These are phyloP conservation scores for Talaromyces sp. DNA, from an alignment of 2,329 filamentous ascomycete species.

Conservation along the genomic window DNA sequence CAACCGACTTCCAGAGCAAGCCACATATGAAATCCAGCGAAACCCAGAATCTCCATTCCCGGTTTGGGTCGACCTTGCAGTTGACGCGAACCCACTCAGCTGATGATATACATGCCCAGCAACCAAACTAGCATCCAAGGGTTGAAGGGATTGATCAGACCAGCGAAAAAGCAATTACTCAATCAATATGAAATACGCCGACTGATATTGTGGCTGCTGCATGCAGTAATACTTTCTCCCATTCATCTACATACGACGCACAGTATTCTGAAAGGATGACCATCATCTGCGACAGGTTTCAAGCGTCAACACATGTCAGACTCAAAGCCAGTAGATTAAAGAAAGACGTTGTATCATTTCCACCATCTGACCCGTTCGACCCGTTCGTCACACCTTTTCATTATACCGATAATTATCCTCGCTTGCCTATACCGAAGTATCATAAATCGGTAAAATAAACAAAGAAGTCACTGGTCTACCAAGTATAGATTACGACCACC, in stretches of 20 bases:
- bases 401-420: not conserved
- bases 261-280: not conserved
- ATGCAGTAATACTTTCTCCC: not conserved
- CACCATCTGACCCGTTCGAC: not conserved
- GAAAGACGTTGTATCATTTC: not conserved
- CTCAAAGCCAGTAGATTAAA: not conserved
- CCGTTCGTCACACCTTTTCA: not conserved
- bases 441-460: not conserved
- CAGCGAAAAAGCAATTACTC: not conserved
- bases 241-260: not conserved
- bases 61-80: constrained; percentile 1
- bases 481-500: not conserved
- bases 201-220: not conserved
- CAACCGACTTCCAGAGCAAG: not conserved
- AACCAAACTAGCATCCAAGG: not conserved
- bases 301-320: not conserved
- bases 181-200: constrained; percentile 5
- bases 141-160: not conserved
- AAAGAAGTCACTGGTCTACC: not conserved
- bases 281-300: constrained; percentile 1
- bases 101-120: not conserved
- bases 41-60: not conserved
- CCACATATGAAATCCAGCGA: not conserved
- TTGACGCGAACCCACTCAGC: not conserved
- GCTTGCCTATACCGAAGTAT: not conserved